Base-by-base conservation (phyloP, 148 eudicot species). In the Fallopia convolvulus region DNA sequence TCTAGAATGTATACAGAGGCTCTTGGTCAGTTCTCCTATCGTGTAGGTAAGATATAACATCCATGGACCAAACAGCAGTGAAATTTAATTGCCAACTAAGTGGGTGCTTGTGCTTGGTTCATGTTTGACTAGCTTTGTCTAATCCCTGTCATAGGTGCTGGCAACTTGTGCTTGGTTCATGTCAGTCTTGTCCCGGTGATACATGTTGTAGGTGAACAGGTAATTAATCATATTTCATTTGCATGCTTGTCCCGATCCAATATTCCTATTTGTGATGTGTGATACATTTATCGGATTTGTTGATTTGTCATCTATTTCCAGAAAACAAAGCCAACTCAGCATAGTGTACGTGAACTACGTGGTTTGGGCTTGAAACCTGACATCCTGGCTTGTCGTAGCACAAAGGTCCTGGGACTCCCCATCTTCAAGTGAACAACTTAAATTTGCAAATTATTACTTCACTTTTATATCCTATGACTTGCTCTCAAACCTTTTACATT, bases 301-400 rank as follows among this genome's bases (percentile, higher is more conserved):
- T 68, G 46, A 68, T 36, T 36, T 68, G 72, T 48, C 75, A 73
- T 73, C 36, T 55, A 26, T 80, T 70, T 78, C 68, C 89, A 95
- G 99, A 95, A 95, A 85, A 95, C 99, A 80, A 95, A 95, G 85
- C 99, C 99, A 73, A 95, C 97, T 47, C 99, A 95, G 77, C 97
- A 95, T 78, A 95, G 99, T 86, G 97, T 95, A 47, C 81, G 92
- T 73, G 97, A 93, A 79, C 86, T 95, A 58, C 86, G 99, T 79
- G 89, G 99, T 86, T 72, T 91, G 79, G 97, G 99, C 75, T 86
- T 95, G 78, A 81, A 84, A 26, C 94, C 99, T 53, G 81, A 95
- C 83, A 87, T 95, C 77, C 84, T 95, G 84, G 99, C 97, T 79
- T 95, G 99, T 77, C 91, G 99, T 60, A 95, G 99, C 84, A 87